phyloP scores from a whole-genome alignment of 83 land plant genomes.

The Diphasiastrum complanatum region DNA sequence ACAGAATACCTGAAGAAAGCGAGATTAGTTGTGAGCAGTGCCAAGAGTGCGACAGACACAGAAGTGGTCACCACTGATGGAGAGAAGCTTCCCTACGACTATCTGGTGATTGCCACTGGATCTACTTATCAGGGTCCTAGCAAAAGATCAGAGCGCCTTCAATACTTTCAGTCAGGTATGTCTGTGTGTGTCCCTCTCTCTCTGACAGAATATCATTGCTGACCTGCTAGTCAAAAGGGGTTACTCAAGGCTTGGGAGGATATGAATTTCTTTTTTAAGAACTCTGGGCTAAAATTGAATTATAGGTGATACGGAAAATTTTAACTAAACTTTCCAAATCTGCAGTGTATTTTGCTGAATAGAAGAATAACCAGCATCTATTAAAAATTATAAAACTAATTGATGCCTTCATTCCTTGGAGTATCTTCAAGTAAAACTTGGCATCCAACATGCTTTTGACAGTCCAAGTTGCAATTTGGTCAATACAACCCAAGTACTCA shows the following conservation, averaged over 20 bases:
- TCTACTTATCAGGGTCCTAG: slow-evolving; percentile 31
- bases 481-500: too few species aligned
- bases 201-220: neutral
- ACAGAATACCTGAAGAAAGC: slow-evolving; percentile 50
- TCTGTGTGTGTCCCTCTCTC: neutral
- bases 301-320: too few species aligned
- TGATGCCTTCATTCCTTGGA: too few species aligned
- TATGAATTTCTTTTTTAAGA: neutral
- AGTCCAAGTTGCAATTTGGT: too few species aligned
- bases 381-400: too few species aligned
- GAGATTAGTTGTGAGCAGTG: slow-evolving; percentile 33
- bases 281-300: too few species aligned
- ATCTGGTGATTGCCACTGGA: slow-evolving; percentile 72
- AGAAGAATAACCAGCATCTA: too few species aligned
- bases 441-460: too few species aligned
- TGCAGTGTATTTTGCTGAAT: too few species aligned
- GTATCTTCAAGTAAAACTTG: too few species aligned
- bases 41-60: slow-evolving; percentile 32
- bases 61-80: slow-evolving; percentile 56
- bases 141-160: slow-evolving; percentile 42
- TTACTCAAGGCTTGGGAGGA: neutral
- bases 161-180: slow-evolving; percentile 41
- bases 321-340: too few species aligned
- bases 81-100: slow-evolving; percentile 48
- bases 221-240: neutral